Evolutionary conservation across 176 grass and related monocot species (phyloP), one percentile per base, ranked within the genome.

Genomic region (Rhynchospora pubera): DNA sequence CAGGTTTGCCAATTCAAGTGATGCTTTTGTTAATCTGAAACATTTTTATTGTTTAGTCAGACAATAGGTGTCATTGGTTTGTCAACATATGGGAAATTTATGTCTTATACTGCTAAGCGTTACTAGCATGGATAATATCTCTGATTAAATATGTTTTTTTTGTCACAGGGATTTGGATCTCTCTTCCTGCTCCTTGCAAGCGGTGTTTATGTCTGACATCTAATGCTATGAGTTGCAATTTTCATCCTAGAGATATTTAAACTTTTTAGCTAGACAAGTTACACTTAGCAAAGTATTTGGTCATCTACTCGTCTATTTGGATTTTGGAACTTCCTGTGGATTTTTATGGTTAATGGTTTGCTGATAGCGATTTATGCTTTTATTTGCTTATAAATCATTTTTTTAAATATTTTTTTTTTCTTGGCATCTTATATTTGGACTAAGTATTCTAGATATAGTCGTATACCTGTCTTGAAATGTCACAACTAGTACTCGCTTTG

Each of bases 151-250:
- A 34, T n/a, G n/a, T 30, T 61, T 68, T 21, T 39, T 9, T 81
- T 86, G 66, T 3, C 16, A 7, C 88, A 94, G 95, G 95, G 95
- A 9, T 97, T 94, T 87, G 95, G 95, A 63, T 97, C 92, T 85
- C 89, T 97, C 5, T 98, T 94, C 43, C 69, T 98, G 83, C 95
- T 98, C 58, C 95, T 98, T 64, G 92, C 95, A 72, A 93, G 86
- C 13, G 95, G 92, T 57, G 90, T 98, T 62, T 94, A 94, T 79
- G 95, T 98, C 84, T 98, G 89, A 97, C 26, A 1, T 50, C 16
- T 62, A 22, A 61, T 68, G 7, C 32, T 44, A 2, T 62, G 70
- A 74, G 4, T 6, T 23, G 7, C 57, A 62, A 55, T 7, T 28
- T 52, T 76, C 39, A 12, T 47, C 5, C 39, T 80, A 43, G 21